Percentiles rank a stretch among this genome's conserved stretches.
These are phyloP conservation scores for Phytophthora aleatoria DNA, from an alignment of 352 stramenopile genomes.

Conservation along the genomic window DNA sequence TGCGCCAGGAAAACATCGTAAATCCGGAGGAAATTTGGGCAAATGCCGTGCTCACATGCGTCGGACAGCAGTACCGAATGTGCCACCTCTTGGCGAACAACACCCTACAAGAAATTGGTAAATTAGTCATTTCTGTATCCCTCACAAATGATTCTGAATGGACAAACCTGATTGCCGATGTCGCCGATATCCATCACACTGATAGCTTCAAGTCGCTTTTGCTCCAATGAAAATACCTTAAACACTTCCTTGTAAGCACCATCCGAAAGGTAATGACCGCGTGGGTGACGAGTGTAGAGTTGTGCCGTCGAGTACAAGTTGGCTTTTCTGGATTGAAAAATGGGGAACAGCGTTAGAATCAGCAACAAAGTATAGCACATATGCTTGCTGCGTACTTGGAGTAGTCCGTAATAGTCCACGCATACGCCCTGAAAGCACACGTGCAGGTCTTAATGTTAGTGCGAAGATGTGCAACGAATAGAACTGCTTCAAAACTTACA, in stretches of 20 bases:
- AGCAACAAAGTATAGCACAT: background rate
- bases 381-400: slow-evolving; percentile 40
- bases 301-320: slow-evolving; percentile 44
- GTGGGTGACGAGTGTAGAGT: slow-evolving; percentile 60
- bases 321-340: slow-evolving; percentile 41
- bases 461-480: background rate
- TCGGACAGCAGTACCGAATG: slow-evolving; percentile 93
- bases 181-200: slow-evolving; percentile 93
- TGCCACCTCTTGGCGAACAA: slow-evolving; percentile 94
- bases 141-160: background rate
- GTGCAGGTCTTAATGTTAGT: background rate
- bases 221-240: slow-evolving; percentile 72
- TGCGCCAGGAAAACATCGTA: slow-evolving; percentile 91
- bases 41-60: slow-evolving; percentile 85
- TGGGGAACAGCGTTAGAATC: slow-evolving; percentile 15
- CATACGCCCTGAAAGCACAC: slow-evolving; percentile 32
- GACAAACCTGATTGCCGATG: slow-evolving; percentile 85
- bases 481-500: slow-evolving; percentile 36
- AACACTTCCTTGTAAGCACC: slow-evolving; percentile 91
- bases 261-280: slow-evolving; percentile 78
- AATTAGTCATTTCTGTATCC: slow-evolving; percentile 2
- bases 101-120: slow-evolving; percentile 41
- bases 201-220: slow-evolving; percentile 74
- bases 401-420: slow-evolving; percentile 60
- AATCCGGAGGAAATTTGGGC: slow-evolving; percentile 95